phyloP scores from a whole-genome alignment of 1,284 basidiomycete species.

The Cutaneotrichosporon sp. region DNA sequence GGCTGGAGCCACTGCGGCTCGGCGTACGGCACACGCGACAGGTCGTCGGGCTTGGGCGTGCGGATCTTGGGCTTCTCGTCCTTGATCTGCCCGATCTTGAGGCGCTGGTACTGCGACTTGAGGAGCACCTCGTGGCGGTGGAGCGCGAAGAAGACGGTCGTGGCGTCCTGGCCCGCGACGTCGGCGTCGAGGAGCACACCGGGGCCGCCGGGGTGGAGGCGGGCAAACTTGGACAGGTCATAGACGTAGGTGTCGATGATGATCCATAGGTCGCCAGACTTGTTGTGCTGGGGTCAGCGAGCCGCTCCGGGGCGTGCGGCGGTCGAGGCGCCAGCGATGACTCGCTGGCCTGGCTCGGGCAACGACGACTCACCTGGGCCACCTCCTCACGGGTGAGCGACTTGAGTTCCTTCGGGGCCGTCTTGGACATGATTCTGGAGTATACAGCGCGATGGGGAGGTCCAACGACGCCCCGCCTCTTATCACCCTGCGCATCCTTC shows the following conservation, averaged over 20 bases:
- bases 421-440: not conserved
- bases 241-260: slow-evolving; percentile 80
- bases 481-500: no score
- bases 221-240: slow-evolving; percentile 73
- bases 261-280: slow-evolving; percentile 74
- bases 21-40: slow-evolving; percentile 71
- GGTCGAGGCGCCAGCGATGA: no score
- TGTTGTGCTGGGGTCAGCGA: slow-evolving; percentile 64
- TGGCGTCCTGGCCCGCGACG: slow-evolving; percentile 74
- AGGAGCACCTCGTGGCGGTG: slow-evolving; percentile 77
- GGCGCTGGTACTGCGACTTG: slow-evolving; percentile 69
- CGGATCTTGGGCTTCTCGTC: slow-evolving; percentile 65
- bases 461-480: no score
- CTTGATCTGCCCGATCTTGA: slow-evolving; percentile 69
- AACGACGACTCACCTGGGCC: slow-evolving; percentile 49
- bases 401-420: slow-evolving; percentile 33
- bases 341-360: not conserved
- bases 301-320: not conserved
- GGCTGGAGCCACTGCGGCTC: slow-evolving; percentile 81
- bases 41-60: slow-evolving; percentile 60
- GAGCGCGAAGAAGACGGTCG: slow-evolving; percentile 79
- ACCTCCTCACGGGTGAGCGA: slow-evolving; percentile 53
- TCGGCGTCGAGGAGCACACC: slow-evolving; percentile 73
- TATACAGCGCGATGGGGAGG: no score
- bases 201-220: slow-evolving; percentile 78